Evolutionary conservation across 1,139 yeast genomes (phyloP).

Genomic region (Barnettozyma hawaiiensis): DNA sequence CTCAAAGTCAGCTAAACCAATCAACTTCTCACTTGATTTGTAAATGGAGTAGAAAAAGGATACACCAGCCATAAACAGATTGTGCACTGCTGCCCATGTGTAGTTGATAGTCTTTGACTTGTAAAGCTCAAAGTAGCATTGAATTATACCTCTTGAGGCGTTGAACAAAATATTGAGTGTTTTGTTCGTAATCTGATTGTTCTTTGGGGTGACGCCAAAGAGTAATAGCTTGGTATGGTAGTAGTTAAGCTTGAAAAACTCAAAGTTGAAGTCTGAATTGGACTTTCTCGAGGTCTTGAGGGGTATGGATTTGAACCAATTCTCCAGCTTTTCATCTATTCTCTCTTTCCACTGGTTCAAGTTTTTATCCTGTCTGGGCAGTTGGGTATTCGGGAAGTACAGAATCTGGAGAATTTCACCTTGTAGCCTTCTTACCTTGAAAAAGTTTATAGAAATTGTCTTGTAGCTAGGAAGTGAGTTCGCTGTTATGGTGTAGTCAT

Average conservation of each 20-base stretch:
- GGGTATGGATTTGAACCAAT: constrained; percentile 51
- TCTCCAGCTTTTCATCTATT: constrained; percentile 46
- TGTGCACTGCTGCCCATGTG: constrained; percentile 93
- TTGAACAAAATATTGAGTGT: constrained; percentile 56
- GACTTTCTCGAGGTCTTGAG: constrained; percentile 55
- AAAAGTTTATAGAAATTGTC: constrained; percentile 56
- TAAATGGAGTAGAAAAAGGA: constrained; percentile 74
- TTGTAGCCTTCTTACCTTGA: constrained; percentile 66
- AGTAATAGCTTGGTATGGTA: constrained; percentile 67
- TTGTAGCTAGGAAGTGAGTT: constrained; percentile 56
- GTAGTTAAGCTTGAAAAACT: constrained; percentile 68
- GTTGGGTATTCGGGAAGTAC: constrained; percentile 57
- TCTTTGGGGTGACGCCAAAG: constrained; percentile 74
- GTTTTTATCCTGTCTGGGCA: constrained; percentile 58
- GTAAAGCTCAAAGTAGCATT: constrained; percentile 54
- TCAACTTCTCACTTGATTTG: constrained; percentile 51
- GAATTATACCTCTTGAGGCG: constrained; percentile 62
- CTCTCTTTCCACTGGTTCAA: constrained; percentile 55
- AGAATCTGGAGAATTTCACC: constrained; percentile 69
- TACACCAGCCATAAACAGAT: constrained; percentile 83
- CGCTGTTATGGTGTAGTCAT: constrained; percentile 29
- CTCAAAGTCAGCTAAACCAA: constrained; percentile 47
- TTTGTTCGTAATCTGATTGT: constrained; percentile 45
- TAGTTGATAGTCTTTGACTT: constrained; percentile 60
- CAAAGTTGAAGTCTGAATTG: constrained; percentile 70